Evolutionary conservation across 768 basidiomycete species (phyloP), one percentile per base, ranked within the genome.

Genomic region (Suillus lakei): DNA sequence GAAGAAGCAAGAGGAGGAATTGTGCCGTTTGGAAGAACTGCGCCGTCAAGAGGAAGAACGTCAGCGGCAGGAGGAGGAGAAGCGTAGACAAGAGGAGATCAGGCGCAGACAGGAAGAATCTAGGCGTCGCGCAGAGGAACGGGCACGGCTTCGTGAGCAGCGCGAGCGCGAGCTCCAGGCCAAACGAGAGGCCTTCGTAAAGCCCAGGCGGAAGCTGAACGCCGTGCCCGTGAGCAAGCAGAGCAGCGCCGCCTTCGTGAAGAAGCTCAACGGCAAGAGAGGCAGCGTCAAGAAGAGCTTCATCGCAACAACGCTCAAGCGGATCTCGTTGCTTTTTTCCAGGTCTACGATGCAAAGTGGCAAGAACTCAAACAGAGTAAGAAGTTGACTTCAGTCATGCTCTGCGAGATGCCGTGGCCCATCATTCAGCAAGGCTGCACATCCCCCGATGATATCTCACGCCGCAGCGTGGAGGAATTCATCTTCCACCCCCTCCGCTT

Each of bases 401-500:
- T 80, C 64, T 55, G 53, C 28, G 72, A 81, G 59, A 66, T 86
- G 60, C 84, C 85, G 12, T 85, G 85, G 85, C 84, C 85, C 0
- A 62, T 79, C 38, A 70, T 84, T 21, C 46, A 60, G 26, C 23
- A 70, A 21, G 67, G 73, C 32, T 56, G 50, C 3, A 65, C 69
- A 32, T 61, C 61, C 28, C 67, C 64, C 12, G 71, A 70, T 2
- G 74, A 81, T n/a, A 77, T 86, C 68, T 79, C 81, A 2, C 58
- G 66, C 28, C 69, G 76, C 12, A 71, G 62, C 21, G 72, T 87
- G 4, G 64, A 67, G 1, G 66, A 72, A 43, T 88, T 88, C 71
- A 54, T 85, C 30, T 76, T 81, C 60, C 77, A 81, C 67, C 74
- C 76, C 30, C 71, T 66, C 41, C 77, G 78, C 41, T 71, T 74